Percentiles rank a stretch among this genome's conserved stretches.
These are phyloP conservation scores for Hypoxylon trugodes DNA, from an alignment of 495 filamentous ascomycete genomes.

Conservation along the genomic window DNA sequence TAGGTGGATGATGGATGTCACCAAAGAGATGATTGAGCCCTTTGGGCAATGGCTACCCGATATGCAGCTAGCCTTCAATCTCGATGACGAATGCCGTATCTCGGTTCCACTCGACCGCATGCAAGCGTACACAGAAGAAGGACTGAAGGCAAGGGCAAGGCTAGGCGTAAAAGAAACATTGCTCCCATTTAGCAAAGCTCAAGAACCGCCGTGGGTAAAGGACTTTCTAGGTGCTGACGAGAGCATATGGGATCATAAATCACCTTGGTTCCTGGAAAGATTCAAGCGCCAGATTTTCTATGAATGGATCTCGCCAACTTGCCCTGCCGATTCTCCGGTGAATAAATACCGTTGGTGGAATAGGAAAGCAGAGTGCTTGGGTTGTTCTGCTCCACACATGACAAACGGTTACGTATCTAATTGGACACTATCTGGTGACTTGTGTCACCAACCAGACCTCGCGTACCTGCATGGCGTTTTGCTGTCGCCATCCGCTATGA, in stretches of 20 bases:
- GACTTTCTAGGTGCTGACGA: conserved; percentile 30
- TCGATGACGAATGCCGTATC: conserved; percentile 78
- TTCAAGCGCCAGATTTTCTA: conserved; percentile 54
- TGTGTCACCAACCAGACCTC: conserved; percentile 84
- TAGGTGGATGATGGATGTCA: conserved; percentile 63
- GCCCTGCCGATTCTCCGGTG: conserved; percentile 64
- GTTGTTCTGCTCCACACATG: conserved; percentile 72
- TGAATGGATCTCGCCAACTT: conserved; percentile 59
- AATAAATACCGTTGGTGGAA: conserved; percentile 61
- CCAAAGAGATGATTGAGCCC: conserved; percentile 71
- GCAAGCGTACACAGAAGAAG: conserved; percentile 44
- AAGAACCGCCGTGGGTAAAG: conserved; percentile 32
- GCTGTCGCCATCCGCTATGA: conserved; percentile 68
- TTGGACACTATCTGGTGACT: conserved; percentile 68
- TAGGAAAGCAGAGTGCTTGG: conserved; percentile 62
- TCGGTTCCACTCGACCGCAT: conserved; percentile 70
- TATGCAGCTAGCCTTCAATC: conserved; percentile 84
- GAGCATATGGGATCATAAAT: conserved; percentile 36
- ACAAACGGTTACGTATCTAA: conserved; percentile 69
- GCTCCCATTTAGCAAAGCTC: conserved; percentile 43
- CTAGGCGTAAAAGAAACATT: conserved; percentile 39
- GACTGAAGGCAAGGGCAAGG: conserved; percentile 42
- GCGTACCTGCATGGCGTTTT: conserved; percentile 75
- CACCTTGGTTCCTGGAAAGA: conserved; percentile 34
- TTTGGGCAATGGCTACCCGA: conserved; percentile 77